Evolutionary conservation across 1,284 basidiomycete species (phyloP).

Genomic region (Moesziomyces sp.): DNA sequence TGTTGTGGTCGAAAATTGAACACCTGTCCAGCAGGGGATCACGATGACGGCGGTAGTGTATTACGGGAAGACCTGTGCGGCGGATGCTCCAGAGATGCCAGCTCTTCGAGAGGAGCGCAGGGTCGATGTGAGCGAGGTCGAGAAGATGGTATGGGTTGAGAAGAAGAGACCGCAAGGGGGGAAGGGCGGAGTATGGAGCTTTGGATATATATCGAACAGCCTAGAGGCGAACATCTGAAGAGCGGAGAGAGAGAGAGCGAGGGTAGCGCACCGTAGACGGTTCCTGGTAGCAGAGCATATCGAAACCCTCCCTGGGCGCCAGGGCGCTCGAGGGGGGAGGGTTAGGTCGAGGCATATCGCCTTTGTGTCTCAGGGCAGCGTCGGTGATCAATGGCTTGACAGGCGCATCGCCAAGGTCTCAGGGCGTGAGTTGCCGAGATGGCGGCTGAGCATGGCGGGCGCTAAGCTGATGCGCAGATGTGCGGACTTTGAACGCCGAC

Average conservation of each 20-base stretch:
- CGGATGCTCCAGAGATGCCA: slow-evolving; percentile 21
- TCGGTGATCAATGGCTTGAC: neutral
- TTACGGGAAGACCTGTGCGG: neutral
- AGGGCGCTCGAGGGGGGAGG: no score
- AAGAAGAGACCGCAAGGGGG: neutral
- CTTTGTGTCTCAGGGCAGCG: neutral
- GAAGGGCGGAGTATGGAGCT: neutral
- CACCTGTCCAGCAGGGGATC: slow-evolving; percentile 36
- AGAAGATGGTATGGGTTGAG: slow-evolving; percentile 7
- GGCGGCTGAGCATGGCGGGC: neutral
- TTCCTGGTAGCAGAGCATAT: no score
- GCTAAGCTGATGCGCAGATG: neutral
- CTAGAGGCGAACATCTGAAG: neutral
- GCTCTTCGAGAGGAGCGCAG: slow-evolving; percentile 23
- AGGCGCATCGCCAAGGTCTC: neutral
- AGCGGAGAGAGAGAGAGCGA: neutral
- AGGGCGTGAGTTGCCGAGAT: neutral
- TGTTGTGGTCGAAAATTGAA: neutral
- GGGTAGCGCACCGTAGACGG: no score
- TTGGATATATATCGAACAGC: slow-evolving; percentile 11
- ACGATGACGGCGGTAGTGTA: slow-evolving; percentile 1
- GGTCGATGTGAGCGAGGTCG: slow-evolving; percentile 10
- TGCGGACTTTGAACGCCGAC: neutral
- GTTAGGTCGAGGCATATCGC: neutral
- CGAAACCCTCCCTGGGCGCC: no score